Evolutionary conservation across 106 monocot species (phyloP), one percentile per base, ranked within the genome.

Genomic region (Phalaenopsis equestris): DNA sequence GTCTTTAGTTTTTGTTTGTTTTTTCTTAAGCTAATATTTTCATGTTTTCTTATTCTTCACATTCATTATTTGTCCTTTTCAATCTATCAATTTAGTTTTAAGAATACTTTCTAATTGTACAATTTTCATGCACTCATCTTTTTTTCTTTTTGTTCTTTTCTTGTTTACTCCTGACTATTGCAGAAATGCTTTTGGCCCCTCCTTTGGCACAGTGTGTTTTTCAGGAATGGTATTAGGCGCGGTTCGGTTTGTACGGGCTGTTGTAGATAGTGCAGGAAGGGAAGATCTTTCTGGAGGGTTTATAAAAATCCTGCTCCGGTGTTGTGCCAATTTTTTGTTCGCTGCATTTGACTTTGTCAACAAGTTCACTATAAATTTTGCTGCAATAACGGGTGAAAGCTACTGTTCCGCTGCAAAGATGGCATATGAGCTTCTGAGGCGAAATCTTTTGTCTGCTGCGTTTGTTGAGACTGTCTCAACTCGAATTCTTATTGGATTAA

Each of bases 381-480:
- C 90, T 42, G 96, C 96, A 87, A 96, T 96, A 72, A 93, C 96
- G 36, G 96, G 96, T 19, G 96, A 96, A 89, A 78, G 78, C 8
- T 96, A 96, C 82, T 96, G 96, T 80, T 86, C 90, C 78, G 82
- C 96, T 81, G 96, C 96, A 4, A 90, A 79, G 81, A 96, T 93
- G 96, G 81, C 91, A 73, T 96, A 96, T 79, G 96, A 96, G 83
- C 91, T 96, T 81, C 87, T 96, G 23, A 93, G 84, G 81, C 81
- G 96, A 72, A 96, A 96, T 83, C 93, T 96, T 81, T 91, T 96
- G 43, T 96, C 96, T 64, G 83, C 91, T 80, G 96, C 88, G 82
- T 90, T 96, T 88, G 96, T 96, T 67, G 96, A 96, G 87, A 92
- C 91, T n/a, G 91, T 96, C 42, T 96, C 96, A 47, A 93, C 93